Evolutionary conservation across 1,139 yeast genomes (phyloP).

Genomic region (Suhomyces bolitotheri): DNA sequence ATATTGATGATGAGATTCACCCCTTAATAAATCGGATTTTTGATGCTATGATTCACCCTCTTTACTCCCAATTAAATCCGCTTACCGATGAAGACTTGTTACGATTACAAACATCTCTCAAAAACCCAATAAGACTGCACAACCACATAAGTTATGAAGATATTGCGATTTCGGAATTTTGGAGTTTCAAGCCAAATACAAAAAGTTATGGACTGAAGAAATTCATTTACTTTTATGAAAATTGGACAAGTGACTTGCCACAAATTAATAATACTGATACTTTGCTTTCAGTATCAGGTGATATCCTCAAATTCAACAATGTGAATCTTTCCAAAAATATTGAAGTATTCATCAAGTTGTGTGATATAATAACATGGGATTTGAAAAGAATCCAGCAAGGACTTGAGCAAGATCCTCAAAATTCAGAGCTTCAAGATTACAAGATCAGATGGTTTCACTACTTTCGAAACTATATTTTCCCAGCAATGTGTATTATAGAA

Average conservation of each 20-base stretch:
- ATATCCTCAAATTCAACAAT: slow-evolving; percentile 57
- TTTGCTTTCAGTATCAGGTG: slow-evolving; percentile 47
- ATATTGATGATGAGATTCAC: slow-evolving; percentile 54
- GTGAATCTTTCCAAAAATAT: slow-evolving; percentile 54
- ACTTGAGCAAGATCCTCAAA: slow-evolving; percentile 18
- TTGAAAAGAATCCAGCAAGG: slow-evolving; percentile 20
- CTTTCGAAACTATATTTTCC: slow-evolving; percentile 66
- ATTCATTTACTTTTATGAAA: slow-evolving; percentile 50
- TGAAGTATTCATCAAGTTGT: slow-evolving; percentile 54
- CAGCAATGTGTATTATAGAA: slow-evolving; percentile 60
- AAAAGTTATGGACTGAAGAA: slow-evolving; percentile 31
- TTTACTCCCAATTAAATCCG: slow-evolving; percentile 32
- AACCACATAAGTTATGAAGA: slow-evolving; percentile 36
- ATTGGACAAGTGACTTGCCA: slow-evolving; percentile 51
- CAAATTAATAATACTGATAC: slow-evolving; percentile 40
- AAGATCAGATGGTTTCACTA: slow-evolving; percentile 59
- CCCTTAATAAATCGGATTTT: slow-evolving; percentile 53
- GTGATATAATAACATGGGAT: slow-evolving; percentile 55
- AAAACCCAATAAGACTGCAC: slow-evolving; percentile 32
- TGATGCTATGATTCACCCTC: slow-evolving; percentile 51
- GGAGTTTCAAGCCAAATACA: slow-evolving; percentile 36
- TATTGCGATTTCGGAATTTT: slow-evolving; percentile 18
- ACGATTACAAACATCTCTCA: slow-evolving; percentile 25
- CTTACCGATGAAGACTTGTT: slow-evolving; percentile 23
- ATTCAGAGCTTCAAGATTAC: slow-evolving; percentile 11